These are phyloP conservation scores for Agrocybe praecox DNA, from an alignment of 768 basidiomycete genomes.

Conservation along the genomic window DNA sequence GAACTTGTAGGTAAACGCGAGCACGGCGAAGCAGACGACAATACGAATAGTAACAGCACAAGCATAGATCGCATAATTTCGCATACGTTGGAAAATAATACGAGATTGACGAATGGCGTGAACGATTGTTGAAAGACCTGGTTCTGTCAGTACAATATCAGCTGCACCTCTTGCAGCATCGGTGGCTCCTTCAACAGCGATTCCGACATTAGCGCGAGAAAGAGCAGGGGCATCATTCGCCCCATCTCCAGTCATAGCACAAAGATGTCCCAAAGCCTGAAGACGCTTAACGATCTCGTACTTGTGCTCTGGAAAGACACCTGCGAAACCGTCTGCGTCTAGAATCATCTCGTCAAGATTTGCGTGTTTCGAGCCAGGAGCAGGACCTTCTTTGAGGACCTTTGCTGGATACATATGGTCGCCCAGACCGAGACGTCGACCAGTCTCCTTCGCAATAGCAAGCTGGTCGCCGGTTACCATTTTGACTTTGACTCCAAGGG, in stretches of 20 bases:
- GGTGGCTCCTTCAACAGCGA: conserved; percentile 98
- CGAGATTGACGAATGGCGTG: conserved; percentile 98
- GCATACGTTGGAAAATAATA: conserved; percentile 99
- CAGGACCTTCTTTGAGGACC: conserved; percentile 97
- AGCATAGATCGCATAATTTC: conserved; percentile 98
- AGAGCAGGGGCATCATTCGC: conserved; percentile 98
- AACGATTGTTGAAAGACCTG: conserved; percentile 98
- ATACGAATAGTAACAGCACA: conserved; percentile 98
- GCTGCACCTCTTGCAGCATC: conserved; percentile 98
- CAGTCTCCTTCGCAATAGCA: conserved; percentile 99
- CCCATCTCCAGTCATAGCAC: conserved; percentile 99
- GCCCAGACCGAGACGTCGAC: conserved; percentile 95
- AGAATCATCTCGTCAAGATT: conserved; percentile 97
- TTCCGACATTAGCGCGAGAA: conserved; percentile 98
- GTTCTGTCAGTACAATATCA: conserved; percentile 97
- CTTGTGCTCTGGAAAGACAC: conserved; percentile 99
- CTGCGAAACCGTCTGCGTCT: conserved; percentile 99
- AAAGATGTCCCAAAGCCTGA: conserved; percentile 92
- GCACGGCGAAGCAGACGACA: conserved; percentile 94
- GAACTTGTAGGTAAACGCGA: conserved; percentile 95
- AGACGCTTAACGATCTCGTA: conserved; percentile 99
- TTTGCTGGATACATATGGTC: conserved; percentile 99
- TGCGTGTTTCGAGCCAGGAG: conserved; percentile 79
- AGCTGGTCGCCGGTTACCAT: conserved; percentile 99
- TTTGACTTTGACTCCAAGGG: conserved; percentile 97